Evolutionary conservation across 2,329 filamentous ascomycete species (phyloP), one percentile per base, ranked within the genome.

Genomic region (Aspergillus sp.): DNA sequence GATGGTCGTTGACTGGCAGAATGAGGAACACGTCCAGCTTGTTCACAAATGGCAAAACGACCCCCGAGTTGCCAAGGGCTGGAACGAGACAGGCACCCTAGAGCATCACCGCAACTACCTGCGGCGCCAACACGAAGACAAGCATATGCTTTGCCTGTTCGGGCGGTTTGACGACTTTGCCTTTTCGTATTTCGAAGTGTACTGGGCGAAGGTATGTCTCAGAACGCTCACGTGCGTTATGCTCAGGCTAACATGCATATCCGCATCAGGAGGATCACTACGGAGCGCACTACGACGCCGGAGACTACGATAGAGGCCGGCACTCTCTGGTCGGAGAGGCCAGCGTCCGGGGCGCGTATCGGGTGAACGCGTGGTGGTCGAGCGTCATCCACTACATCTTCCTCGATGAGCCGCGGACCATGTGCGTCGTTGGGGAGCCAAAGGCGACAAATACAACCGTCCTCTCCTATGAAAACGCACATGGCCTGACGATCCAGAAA

Each of bases 11-110:
- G 78, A 88, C 54, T 82, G 74, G 58, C 50, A 68, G 19, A 65
- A 83, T 48, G 51, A 64, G 1, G 67, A 74, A 47, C 82, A 89
- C 57, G 60, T 88, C 31, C 61, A 66, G 11, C 66, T 85, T 4
- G 88, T 89, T 66, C 78, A 86, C 58, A 69, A 68, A 35, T 89
- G 83, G 83, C 82, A 86, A 60, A 89, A 89, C 51, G 82, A 88
- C 51, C 82, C 82, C 32, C 79, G 83, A 31, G 83, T 89, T 19
- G 80, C 80, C 3, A 74, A 80, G 49, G 82, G 82, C 3, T 88
- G 83, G 83, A 83, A 85, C 51, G 77, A 84, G 62, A 82, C 79
- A 1, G 83, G 82, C 19, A 82, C 80, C 1, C 59, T 84, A 29
- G 81, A 84, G 17, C 71, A 86, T 55, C 83, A 88, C 57, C 71